Conservation (phyloP, 495 filamentous ascomycete genomes). For the Neohortaea acidophila region DNA sequence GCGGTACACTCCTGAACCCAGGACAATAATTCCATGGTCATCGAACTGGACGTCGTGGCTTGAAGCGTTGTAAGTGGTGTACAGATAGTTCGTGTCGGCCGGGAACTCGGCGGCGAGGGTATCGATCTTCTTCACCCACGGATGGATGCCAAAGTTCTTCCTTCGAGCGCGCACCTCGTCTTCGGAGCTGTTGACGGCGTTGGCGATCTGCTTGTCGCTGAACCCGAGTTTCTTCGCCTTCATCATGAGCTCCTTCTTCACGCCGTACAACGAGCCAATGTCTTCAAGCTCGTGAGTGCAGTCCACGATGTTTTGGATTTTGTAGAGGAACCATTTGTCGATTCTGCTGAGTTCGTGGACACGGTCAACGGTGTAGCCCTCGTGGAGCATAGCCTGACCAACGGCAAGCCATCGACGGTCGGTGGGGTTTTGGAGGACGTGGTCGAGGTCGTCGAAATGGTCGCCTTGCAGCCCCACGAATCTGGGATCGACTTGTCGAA, state of each 20-base stretch:
- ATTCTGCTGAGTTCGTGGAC: slow-evolving; percentile 93
- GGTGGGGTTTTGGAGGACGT: slow-evolving; percentile 76
- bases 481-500: slow-evolving; percentile 84
- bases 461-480: slow-evolving; percentile 91
- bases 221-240: slow-evolving; percentile 96
- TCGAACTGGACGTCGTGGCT: slow-evolving; percentile 90
- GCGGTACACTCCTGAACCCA: slow-evolving; percentile 89
- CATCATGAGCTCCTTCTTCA: slow-evolving; percentile 73
- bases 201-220: slow-evolving; percentile 88
- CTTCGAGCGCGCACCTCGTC: slow-evolving; percentile 77
- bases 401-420: slow-evolving; percentile 95
- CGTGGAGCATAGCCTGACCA: slow-evolving; percentile 93
- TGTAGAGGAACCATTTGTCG: slow-evolving; percentile 92
- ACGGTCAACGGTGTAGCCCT: slow-evolving; percentile 79
- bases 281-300: slow-evolving; percentile 75
- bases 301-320: slow-evolving; percentile 90
- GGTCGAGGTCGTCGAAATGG: slow-evolving; percentile 84
- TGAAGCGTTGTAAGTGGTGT: slow-evolving; percentile 96
- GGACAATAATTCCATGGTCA: slow-evolving; percentile 77
- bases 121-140: slow-evolving; percentile 97
- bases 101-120: slow-evolving; percentile 95
- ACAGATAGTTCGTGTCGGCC: slow-evolving; percentile 92
- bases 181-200: slow-evolving; percentile 69
- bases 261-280: slow-evolving; percentile 67
- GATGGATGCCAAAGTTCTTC: slow-evolving; percentile 66